Base-by-base conservation (phyloP, 2,329 filamentous ascomycete species). In the Lasiodiplodia sp. region DNA sequence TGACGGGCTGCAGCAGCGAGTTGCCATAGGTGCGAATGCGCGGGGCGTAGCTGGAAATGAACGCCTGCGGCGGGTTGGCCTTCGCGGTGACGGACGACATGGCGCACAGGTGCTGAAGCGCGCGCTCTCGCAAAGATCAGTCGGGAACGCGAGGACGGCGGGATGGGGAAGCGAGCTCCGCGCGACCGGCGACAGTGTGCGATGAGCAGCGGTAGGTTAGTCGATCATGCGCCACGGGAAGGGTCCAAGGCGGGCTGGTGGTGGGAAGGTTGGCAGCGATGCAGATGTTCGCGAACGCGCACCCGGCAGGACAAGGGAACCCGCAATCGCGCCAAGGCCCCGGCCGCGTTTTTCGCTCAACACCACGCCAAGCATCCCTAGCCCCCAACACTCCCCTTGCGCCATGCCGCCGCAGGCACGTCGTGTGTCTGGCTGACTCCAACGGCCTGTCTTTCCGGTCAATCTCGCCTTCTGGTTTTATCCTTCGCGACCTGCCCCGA, bases 11-110 rank as follows among this genome's bases (percentile, higher is more conserved):
- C 70, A 97, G 88, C 67, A 98, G 89, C 47, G 95, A 93, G 83
- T 98, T 98, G 79, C 91, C 92, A 83, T 96, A 97, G 72, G 90
- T 88, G 78, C 95, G 92, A 77, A 98, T 83, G 76, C 95, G 92
- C 71, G 95, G 93, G 81, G 95, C 93, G 82, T 97, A 97, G 78
- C 91, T 94, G 68, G 93, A 95, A 74, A 96, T 89, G 77, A 97
- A 96, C 53, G 94, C 92, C 83, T 97, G 93, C 58, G 94, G 93
- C 72, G 87, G 86, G 75, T 86, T 77, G 66, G 75, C 77, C 73
- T 77, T 80, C 28, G 77, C 77, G 58, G 73, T 78, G 38, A 73
- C 74, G 79, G 80, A 81, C 77, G 72, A 72, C 79, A 81, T 81
- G 75, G 55, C 67, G 66, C 69, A 37, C 57, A 63, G 55, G 58